Base-by-base conservation (phyloP, 176 grass and related monocot genomes). In the Typha latifolia region DNA sequence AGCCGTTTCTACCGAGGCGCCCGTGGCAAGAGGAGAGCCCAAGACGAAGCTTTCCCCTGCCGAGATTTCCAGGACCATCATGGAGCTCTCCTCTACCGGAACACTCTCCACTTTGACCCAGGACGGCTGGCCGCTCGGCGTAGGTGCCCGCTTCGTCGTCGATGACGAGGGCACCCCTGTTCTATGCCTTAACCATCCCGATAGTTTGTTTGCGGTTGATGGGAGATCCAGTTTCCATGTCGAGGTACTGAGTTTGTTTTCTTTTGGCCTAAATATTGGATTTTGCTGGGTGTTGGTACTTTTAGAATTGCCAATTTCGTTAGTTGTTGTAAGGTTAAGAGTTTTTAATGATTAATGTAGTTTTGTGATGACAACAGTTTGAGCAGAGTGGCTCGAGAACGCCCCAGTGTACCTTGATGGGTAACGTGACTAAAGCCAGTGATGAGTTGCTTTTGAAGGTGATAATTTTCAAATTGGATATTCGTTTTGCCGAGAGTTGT, bases 371-470 rank as follows among this genome's bases (percentile, higher is more conserved):
- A 48, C 14, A 76, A 64, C 73, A 92, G 93, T 92, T 87, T 76
- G 70, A 47, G 24, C 93, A 97, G 84, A 90, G 81, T 73, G 78
- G 93, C 22, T 82, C 82, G 48, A 89, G 88, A 62, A 90, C 93
- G 74, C 93, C 89, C 13, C 93, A 97, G 49, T 97, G 93, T 71
- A 97, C 85, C 13, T 63, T 97, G 62, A 66, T 92, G 32, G 93
- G 93, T 70, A 76, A 66, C 22, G 84, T 92, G 76, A 85, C 69
- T 27, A 97, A 89, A 71, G 82, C 85, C 66, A 79, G 29, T 23
- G 85, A 90, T 69, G 70, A 80, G 49, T 75, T 79, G 78, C 78
- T 85, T 31, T 62, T 92, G 59, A 92, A 92, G 85, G 93, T 90
- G 74, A 73, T 18, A 47, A 5, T 61, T 63, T 55, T 71, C 53